phyloP scores from a whole-genome alignment of 306 rosid genomes.

The Fragaria nilgerrensis region DNA sequence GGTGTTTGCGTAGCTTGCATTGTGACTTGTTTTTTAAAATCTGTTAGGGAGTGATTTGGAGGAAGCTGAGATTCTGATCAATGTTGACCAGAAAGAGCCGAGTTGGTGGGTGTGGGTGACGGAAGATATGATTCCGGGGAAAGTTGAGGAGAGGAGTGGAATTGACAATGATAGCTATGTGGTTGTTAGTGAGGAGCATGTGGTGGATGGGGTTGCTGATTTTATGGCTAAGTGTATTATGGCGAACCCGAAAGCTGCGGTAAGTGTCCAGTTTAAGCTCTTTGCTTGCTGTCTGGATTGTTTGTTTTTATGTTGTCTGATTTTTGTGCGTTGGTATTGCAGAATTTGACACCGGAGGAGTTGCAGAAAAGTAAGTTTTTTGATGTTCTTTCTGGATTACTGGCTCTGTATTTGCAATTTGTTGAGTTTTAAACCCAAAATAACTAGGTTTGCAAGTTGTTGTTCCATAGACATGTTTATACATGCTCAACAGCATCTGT shows the following conservation, averaged over 20 bases:
- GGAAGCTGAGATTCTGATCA: constrained; percentile 71
- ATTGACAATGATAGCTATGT: constrained; percentile 76
- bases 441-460: not conserved
- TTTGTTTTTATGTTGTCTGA: constrained; percentile 9
- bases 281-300: not conserved
- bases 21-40: not conserved
- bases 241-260: constrained; percentile 83
- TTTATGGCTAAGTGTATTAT: constrained; percentile 86
- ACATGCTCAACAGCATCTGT: not conserved
- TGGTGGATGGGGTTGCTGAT: constrained; percentile 89
- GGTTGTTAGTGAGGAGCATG: constrained; percentile 82
- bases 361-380: constrained; percentile 70
- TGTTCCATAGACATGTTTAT: constrained; percentile 4
- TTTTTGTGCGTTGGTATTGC: constrained; percentile 39
- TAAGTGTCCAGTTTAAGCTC: constrained; percentile 13
- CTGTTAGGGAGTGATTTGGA: constrained; percentile 55
- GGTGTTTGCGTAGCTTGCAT: not conserved
- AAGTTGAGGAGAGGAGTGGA: constrained; percentile 81
- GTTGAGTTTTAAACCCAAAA: constrained; percentile 4
- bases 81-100: constrained; percentile 60
- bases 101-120: constrained; percentile 99
- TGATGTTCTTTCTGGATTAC: not conserved
- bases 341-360: constrained; percentile 83
- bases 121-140: constrained; percentile 57
- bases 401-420: constrained; percentile 6